Base-by-base conservation (phyloP, 192 early-diverging fungal species). In the Linnemannia exigua region DNA sequence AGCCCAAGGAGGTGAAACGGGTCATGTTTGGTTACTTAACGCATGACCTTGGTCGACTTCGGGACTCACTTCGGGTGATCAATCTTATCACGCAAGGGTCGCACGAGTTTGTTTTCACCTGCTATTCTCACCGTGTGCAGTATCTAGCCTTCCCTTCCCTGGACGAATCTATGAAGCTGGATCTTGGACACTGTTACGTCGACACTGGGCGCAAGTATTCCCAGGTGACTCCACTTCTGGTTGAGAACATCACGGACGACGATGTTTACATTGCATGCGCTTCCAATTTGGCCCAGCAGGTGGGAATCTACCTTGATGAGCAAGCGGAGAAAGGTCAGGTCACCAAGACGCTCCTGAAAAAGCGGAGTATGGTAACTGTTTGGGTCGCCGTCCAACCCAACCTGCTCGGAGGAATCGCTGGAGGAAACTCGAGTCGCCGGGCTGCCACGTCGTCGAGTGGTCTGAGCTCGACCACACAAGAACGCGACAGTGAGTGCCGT, bases 171-270 rank as follows among this genome's bases (percentile, higher is more conserved):
- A 78, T 84, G 36, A 78, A 88, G 38, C 75, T 97, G 46, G 95
- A 97, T 83, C 90, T 97, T 41, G 95, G 95, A 0, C 92, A 93
- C 66, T 97, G 95, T 66, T 97, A 96, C 79, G 91, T 97, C 1
- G 95, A 96, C 78, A 88, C 92, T 1, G 89, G 91, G 3, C 90
- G 90, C 22, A 95, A 94, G 84, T 97, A 91, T 75, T 95, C 95
- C 6, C 93, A 93, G 72, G 92, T 96, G 1, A 90, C 93, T 0
- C 91, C 95, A 20, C 87, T 96, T 33, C 75, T 91, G 16, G 88
- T 97, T 0, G 89, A 95, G 52, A 97, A 97, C 75, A 89, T 93
- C 36, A 92, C 94, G 0, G 91, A 92, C 28, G 89, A 94, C 52
- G 89, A 91, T n/a, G 38, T 96, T 1, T 90, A 90, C 61, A 90